Evolutionary conservation across 1,284 basidiomycete species (phyloP).

Genomic region (Irpex sp.): DNA sequence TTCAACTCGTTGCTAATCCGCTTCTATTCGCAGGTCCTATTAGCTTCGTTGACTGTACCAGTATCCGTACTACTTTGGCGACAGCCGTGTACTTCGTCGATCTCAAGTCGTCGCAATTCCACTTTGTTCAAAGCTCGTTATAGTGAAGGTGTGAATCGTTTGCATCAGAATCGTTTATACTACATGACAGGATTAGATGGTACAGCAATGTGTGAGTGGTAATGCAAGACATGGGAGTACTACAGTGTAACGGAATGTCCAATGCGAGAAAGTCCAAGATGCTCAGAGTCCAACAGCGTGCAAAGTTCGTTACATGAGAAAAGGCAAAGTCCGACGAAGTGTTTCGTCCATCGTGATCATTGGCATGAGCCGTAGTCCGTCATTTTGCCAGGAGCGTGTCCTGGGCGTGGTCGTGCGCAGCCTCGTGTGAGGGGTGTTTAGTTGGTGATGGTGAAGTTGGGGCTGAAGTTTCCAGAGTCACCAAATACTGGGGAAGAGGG

Average conservation of each 20-base stretch:
- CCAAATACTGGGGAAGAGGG: constrained; percentile 26
- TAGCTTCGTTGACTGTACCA: too few relatives aligned
- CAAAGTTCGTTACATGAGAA: background rate
- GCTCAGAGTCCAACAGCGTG: background rate
- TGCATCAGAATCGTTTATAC: background rate
- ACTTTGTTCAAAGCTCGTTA: too few relatives aligned
- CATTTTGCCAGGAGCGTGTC: background rate
- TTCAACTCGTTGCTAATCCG: background rate
- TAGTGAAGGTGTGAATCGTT: too few relatives aligned
- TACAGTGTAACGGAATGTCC: background rate
- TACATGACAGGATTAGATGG: background rate
- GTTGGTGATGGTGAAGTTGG: constrained; percentile 26
- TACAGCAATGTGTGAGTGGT: background rate
- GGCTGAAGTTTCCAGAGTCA: constrained; percentile 33
- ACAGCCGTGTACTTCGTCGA: too few relatives aligned
- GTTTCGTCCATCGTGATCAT: background rate
- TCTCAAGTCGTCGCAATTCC: too few relatives aligned
- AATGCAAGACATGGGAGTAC: background rate
- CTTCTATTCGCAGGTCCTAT: background rate
- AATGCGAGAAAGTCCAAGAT: background rate
- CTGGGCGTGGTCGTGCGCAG: background rate
- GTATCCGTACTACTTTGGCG: too few relatives aligned
- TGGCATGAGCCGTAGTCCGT: background rate
- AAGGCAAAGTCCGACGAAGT: background rate
- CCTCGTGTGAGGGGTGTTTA: constrained; percentile 8